A percentile compares a stretch with the other conserved stretches of the same genome.
phyloP scores from a whole-genome alignment of 306 rosid species.

The Cucumis hystrix region DNA sequence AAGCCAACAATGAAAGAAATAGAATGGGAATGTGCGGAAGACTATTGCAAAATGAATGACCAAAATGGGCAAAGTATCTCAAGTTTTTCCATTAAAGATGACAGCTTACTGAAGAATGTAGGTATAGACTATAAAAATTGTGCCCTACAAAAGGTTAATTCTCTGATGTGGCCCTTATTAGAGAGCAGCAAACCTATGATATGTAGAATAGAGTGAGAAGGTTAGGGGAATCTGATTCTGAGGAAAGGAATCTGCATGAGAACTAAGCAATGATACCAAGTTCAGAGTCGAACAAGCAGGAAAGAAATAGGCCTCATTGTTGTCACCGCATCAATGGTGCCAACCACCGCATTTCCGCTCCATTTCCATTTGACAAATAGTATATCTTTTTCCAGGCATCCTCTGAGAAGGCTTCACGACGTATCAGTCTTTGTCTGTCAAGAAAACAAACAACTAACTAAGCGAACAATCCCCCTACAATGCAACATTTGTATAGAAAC shows the following conservation, averaged over 20 bases:
- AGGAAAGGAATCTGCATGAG: background rate
- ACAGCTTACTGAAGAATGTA: background rate
- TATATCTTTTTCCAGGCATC: conserved; percentile 80
- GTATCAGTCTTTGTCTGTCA: conserved; percentile 75
- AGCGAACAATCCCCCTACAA: background rate
- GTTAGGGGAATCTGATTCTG: background rate
- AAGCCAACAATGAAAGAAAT: too few relatives aligned
- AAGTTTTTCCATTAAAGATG: background rate
- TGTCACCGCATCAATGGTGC: conserved; percentile 60
- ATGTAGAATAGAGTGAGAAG: background rate
- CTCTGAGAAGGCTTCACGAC: conserved; percentile 69
- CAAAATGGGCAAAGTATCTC: background rate
- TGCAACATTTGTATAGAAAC: background rate
- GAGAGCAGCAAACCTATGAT: background rate
- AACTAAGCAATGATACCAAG: background rate
- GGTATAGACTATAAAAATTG: background rate
- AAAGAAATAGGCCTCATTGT: background rate
- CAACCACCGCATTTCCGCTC: conserved; percentile 76
- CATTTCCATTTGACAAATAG: conserved; percentile 79
- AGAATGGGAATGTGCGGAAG: too few relatives aligned
- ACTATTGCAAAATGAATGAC: background rate
- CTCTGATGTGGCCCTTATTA: background rate
- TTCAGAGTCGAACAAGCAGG: background rate
- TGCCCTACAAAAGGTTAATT: background rate
- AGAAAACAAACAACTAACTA: conserved; percentile 6